These are phyloP conservation scores for Curvularia lunata DNA, from an alignment of 2,329 filamentous ascomycete genomes.

Conservation along the genomic window DNA sequence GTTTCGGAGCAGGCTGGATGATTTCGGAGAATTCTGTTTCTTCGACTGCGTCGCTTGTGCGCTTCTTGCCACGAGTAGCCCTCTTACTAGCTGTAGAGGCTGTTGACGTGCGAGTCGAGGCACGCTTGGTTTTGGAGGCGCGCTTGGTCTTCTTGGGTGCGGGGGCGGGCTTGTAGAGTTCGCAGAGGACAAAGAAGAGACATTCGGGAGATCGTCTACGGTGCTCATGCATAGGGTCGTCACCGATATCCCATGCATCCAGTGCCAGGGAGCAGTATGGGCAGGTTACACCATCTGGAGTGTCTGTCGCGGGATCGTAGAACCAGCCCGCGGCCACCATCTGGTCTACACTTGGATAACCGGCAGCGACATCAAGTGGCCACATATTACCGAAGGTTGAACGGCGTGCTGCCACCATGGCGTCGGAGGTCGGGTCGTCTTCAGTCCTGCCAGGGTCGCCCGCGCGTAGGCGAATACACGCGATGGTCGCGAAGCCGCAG, in stretches of 20 bases:
- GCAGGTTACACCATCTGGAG: slow-evolving; percentile 88
- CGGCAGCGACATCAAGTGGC: slow-evolving; percentile 72
- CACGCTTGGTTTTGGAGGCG: slow-evolving; percentile 33
- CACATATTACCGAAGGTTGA: slow-evolving; percentile 84
- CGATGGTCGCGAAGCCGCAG: slow-evolving; percentile 84
- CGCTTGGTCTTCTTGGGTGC: slow-evolving; percentile 39
- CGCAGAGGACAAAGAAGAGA: slow-evolving; percentile 76
- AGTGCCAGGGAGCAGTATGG: slow-evolving; percentile 88
- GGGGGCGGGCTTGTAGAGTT: slow-evolving; percentile 55
- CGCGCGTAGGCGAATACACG: slow-evolving; percentile 62
- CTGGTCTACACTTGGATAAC: slow-evolving; percentile 61
- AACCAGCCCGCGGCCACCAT: slow-evolving; percentile 94
- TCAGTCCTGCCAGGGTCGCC: slow-evolving; percentile 68
- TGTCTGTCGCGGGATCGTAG: slow-evolving; percentile 83
- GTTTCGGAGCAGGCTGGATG: slow-evolving; percentile 19
- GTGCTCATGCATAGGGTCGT: slow-evolving; percentile 93
- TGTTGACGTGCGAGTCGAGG: slow-evolving; percentile 32
- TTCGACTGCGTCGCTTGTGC: slow-evolving; percentile 25
- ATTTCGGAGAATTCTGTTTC: slow-evolving; percentile 8
- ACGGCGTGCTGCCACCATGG: slow-evolving; percentile 77
- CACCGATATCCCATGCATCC: slow-evolving; percentile 92
- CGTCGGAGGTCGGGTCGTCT: slow-evolving; percentile 74
- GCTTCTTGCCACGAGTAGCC: slow-evolving; percentile 24
- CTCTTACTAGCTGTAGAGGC: slow-evolving; percentile 25
- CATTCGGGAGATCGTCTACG: slow-evolving; percentile 78